Percentiles rank a stretch among this genome's conserved stretches.
These are phyloP conservation scores for Juglanconis oblonga DNA, from an alignment of 2,329 filamentous ascomycete genomes.

Conservation along the genomic window DNA sequence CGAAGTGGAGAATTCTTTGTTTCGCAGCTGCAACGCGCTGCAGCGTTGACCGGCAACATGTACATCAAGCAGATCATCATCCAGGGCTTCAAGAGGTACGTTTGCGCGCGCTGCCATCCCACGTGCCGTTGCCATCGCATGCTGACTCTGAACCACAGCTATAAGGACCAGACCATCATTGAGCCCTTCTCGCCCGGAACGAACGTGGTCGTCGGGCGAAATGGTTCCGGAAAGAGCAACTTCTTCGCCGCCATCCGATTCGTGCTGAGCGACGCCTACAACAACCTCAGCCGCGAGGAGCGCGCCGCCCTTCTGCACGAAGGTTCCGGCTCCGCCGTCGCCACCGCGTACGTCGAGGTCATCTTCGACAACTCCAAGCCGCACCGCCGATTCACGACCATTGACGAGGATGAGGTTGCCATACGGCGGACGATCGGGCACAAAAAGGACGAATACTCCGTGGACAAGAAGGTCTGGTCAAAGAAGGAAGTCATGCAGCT, in stretches of 20 bases:
- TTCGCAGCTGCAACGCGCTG: slow-evolving; percentile 18
- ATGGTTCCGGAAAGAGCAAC: slow-evolving; percentile 98
- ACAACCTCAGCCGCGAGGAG: slow-evolving; percentile 92
- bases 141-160: slow-evolving; percentile 53
- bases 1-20: neutral
- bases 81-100: slow-evolving; percentile 93
- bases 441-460: slow-evolving; percentile 98
- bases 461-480: slow-evolving; percentile 94
- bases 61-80: slow-evolving; percentile 99
- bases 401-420: slow-evolving; percentile 78
- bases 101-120: slow-evolving; percentile 34
- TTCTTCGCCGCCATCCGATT: slow-evolving; percentile 99
- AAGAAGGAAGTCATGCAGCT: slow-evolving; percentile 94
- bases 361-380: slow-evolving; percentile 88
- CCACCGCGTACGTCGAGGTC: slow-evolving; percentile 99
- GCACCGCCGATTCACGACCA: slow-evolving; percentile 87
- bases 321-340: slow-evolving; percentile 94
- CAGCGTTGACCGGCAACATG: slow-evolving; percentile 55
- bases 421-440: slow-evolving; percentile 91
- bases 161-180: slow-evolving; percentile 99
- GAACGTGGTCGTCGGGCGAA: slow-evolving; percentile 98
- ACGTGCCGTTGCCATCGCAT: neutral
- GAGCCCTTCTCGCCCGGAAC: slow-evolving; percentile 97
- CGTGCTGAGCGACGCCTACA: slow-evolving; percentile 96
- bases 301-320: slow-evolving; percentile 95